These are phyloP conservation scores for Calamus simplicifolius DNA, from an alignment of 176 grass and related monocot genomes.

Conservation along the genomic window DNA sequence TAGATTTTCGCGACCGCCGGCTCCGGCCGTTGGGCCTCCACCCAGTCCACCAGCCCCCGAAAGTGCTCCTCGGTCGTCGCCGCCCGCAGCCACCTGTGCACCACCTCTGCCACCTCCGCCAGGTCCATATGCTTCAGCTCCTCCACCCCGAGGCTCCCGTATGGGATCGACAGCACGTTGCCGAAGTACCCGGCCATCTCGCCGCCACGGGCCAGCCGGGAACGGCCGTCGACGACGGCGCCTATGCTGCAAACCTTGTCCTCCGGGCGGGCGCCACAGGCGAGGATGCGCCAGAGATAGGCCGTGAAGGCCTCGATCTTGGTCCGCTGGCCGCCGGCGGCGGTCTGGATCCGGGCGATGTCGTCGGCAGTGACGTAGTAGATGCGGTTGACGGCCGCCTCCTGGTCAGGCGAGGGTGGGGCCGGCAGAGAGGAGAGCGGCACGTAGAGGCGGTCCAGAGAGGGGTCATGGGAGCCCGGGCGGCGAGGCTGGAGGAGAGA, in stretches of 20 bases:
- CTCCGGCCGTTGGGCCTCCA: slow-evolving; percentile 42
- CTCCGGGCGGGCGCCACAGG: slow-evolving; percentile 8
- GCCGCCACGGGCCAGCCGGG: slow-evolving; percentile 17
- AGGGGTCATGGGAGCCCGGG: slow-evolving; percentile 9
- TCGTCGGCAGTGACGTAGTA: slow-evolving; percentile 39
- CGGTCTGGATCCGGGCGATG: slow-evolving; percentile 18
- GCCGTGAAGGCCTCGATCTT: slow-evolving; percentile 64
- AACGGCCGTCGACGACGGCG: slow-evolving; percentile 49
- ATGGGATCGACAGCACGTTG: slow-evolving; percentile 62
- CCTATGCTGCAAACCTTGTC: slow-evolving; percentile 57
- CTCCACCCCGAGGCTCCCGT: slow-evolving; percentile 16
- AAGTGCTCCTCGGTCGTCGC: slow-evolving; percentile 47
- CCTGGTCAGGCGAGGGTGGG: background rate
- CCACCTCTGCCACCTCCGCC: slow-evolving; percentile 35
- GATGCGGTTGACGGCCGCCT: slow-evolving; percentile 41
- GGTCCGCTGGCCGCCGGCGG: slow-evolving; percentile 23
- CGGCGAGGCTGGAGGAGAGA: slow-evolving; percentile 39
- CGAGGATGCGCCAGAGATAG: slow-evolving; percentile 48
- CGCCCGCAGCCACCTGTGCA: slow-evolving; percentile 41
- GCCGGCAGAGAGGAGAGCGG: slow-evolving; percentile 27
- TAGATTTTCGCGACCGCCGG: slow-evolving; percentile 35
- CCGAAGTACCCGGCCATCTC: slow-evolving; percentile 54
- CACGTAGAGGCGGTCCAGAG: slow-evolving; percentile 35
- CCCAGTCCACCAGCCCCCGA: slow-evolving; percentile 40
- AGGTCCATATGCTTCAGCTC: slow-evolving; percentile 23